Evolutionary conservation across 2,329 filamentous ascomycete species (phyloP), one percentile per base, ranked within the genome.

Genomic region (Ophiosphaerella korrae): DNA sequence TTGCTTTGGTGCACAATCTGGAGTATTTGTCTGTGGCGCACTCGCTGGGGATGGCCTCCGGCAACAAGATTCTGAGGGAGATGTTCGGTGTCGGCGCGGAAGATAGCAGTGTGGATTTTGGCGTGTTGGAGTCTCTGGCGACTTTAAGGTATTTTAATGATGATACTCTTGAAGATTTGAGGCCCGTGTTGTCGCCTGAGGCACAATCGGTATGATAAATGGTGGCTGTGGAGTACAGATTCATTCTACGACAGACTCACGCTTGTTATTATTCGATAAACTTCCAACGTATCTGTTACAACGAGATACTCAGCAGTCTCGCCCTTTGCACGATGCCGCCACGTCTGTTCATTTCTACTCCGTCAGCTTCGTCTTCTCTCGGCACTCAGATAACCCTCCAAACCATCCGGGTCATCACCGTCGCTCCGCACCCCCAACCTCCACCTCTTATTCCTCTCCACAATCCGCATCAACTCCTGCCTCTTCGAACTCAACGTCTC

Each of bases 391-490:
- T 55, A 47, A 2, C 52, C 55, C 40, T 52, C 52, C 8, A 11
- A 35, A 14, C 14, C 32, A 2, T 33, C n/a, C 32, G 29, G 14
- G 11, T 14, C 29, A 12, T 23, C 29, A 2, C 18, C 32, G 2
- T 45, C 54, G 1, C 40, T 34, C 12, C 52, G 16, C 5, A 52
- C 31, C 7, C 39, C 40, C 16, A 57, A 34, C 33, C 52, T 55
- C 38, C 42, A 49, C 13, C 37, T 35, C 52, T 57, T 57, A 39
- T 52, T 55, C 21, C 52, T 35, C 34, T 52, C 29, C 11, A 57
- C 31, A 29, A 57, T 55, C 32, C 24, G 24, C 55, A 55, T 55
- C 55, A 57, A 52, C 32, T 57, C 52, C 6, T 41, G 52, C 38
- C 47, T 48, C 43, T 55, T 55, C 45, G 44, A 43, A 23, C 7